Evolutionary conservation across 805 yeast genomes (phyloP).

Genomic region (Yamadazyma sp.): DNA sequence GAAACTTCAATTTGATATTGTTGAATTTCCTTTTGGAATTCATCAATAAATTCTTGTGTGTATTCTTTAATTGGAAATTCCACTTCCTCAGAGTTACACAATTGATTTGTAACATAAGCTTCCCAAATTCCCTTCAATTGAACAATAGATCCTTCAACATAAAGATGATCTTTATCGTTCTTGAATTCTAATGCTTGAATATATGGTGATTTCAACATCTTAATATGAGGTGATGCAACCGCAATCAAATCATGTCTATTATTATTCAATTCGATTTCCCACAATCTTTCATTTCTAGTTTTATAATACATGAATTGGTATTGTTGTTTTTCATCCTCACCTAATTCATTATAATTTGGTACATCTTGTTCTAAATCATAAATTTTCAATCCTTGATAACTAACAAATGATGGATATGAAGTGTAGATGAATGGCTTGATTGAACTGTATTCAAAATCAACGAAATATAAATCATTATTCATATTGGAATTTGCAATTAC

Average conservation of each 20-base stretch:
- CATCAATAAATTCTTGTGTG: conserved; percentile 55
- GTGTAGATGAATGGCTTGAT: conserved; percentile 81
- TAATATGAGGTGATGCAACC: conserved; percentile 80
- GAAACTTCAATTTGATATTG: conserved; percentile 67
- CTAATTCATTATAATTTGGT: conserved; percentile 63
- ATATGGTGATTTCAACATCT: conserved; percentile 66
- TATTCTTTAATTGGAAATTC: conserved; percentile 58
- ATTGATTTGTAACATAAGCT: conserved; percentile 54
- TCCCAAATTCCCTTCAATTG: conserved; percentile 72
- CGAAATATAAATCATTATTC: conserved; percentile 43
- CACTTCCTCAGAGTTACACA: conserved; percentile 43
- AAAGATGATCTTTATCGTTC: conserved; percentile 55
- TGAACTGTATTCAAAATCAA: conserved; percentile 81
- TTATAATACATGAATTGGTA: conserved; percentile 82
- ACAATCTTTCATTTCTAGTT: conserved; percentile 86
- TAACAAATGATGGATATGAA: conserved; percentile 77
- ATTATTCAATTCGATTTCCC: conserved; percentile 76
- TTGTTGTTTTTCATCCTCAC: conserved; percentile 72
- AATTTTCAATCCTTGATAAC: conserved; percentile 85
- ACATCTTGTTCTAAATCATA: conserved; percentile 73
- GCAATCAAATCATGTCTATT: conserved; percentile 66
- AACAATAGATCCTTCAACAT: conserved; percentile 63
- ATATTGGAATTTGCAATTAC: conserved; percentile 49
- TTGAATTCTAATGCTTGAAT: conserved; percentile 57
- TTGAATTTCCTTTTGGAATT: conserved; percentile 55